Base-by-base conservation (phyloP, 2,329 filamentous ascomycete species). In the Xylaria sp. region DNA sequence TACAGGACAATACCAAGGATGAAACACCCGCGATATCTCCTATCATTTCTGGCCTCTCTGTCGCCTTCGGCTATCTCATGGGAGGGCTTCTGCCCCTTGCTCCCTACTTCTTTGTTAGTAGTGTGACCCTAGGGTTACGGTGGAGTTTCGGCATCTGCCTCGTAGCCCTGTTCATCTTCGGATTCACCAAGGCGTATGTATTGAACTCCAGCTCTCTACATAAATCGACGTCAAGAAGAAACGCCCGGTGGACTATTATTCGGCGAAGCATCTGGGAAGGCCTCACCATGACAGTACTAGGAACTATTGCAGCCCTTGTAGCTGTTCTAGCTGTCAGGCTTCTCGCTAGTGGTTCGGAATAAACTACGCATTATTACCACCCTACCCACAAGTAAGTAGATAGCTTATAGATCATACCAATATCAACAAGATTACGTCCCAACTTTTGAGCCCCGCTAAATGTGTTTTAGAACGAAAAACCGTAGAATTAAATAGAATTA, bases 81-180 rank as follows among this genome's bases (percentile, higher is more conserved):
- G 91, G 91, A 21, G 91, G 91, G 0, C 82, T 92, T 62, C 85
- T 93, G n/a, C 90, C 91, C 14, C 84, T 93, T 74, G 79, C 91
- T 50, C 91, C 91, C 0, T 93, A 93, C 79, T 89, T 93, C 71
- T 82, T 90, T 71, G 81, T 86, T 76, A 67, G 72, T 14, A 76
- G 78, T 24, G 81, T 86, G 7, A 76, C 78, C 27, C 74, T 81
- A n/a, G 85, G 85, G 0, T 80, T 94, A 59, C 83, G 85, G 42
- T 85, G 88, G 67, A 90, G 88, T 27, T 83, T 90, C 30, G 83
- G 77, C 4, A 84, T 91, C 61, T 92, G 90, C 74, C 83, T 87
- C 12, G 75, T 89, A 7, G 86, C 88, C 1, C 78, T 92, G 51
- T 85, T 91, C 63, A 77, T 80, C 2, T 92, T 92, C 75, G 90